phyloP scores from a whole-genome alignment of 306 rosid species.

The Prunus padus region DNA sequence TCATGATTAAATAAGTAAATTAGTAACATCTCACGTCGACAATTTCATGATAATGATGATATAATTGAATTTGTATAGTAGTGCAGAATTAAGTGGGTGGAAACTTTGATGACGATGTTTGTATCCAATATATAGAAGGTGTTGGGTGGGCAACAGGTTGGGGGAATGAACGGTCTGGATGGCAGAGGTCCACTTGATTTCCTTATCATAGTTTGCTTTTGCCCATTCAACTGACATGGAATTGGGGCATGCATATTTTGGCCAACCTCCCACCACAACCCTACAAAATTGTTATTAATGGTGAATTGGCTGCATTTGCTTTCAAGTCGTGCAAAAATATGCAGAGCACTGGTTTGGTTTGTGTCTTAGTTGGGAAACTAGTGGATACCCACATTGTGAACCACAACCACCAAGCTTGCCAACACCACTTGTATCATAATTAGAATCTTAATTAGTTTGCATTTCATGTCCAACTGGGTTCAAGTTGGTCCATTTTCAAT shows the following conservation, averaged over 20 bases:
- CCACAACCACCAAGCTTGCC: constrained; percentile 7
- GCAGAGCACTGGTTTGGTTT: neutral
- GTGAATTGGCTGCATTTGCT: neutral
- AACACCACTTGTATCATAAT: neutral
- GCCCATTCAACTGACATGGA: neutral
- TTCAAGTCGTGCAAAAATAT: neutral
- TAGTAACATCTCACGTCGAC: no score
- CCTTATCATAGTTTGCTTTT: neutral
- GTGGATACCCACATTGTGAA: constrained; percentile 4
- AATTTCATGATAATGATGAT: no score
- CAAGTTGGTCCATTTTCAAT: neutral
- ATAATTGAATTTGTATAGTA: no score
- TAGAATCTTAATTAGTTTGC: neutral
- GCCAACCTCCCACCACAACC: no score
- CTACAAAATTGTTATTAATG: neutral
- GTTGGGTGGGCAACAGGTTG: neutral
- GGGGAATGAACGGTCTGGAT: neutral
- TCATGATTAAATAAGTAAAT: no score
- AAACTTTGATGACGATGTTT: no score
- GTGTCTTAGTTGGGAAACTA: neutral
- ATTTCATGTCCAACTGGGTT: neutral
- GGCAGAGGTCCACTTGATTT: constrained; percentile 11
- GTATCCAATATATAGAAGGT: neutral
- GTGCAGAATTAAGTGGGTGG: neutral
- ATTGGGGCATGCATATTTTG: neutral